Evolutionary conservation across 1,139 yeast species (phyloP), one percentile per base, ranked within the genome.

Genomic region (Yamadazyma dendronema): DNA sequence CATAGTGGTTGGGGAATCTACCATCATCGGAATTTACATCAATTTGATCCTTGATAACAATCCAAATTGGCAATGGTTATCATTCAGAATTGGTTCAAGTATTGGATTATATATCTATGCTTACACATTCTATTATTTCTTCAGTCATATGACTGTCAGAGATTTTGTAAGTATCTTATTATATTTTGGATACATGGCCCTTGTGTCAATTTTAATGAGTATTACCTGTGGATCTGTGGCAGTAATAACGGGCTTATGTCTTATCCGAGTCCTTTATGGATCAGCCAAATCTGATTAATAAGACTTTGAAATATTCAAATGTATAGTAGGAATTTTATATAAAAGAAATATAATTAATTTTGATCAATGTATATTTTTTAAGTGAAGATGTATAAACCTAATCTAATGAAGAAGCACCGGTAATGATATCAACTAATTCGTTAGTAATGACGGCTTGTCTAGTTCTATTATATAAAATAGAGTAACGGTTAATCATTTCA

Each of bases 381-480:
- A 17, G 7, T 17, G n/a, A n/a, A n/a, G n/a, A n/a, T n/a, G n/a
- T n/a, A n/a, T n/a, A n/a, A 11, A 30, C 38, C 50, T 85, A 92
- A 74, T 86, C 96, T 76, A 92, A 83, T 46, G 97, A 88, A 49
- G 97, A 87, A 62, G 97, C 98, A 88, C 98, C 98, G 61, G 98
- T 92, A 69, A 92, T 92, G 65, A 92, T 92, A 75, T 92, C 98
- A 62, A 92, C 97, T 82, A 92, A 79, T 78, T 92, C 98, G 80
- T 92, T 92, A 74, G 98, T 92, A 64, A 92, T 92, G 65, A 90
- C 98, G 58, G 98, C 98, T 80, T 92, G 98, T 84, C 98, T 90
- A 65, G 97, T 87, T 82, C 98, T 90, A 90, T 92, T 92, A 76
- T 92, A 92, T 70, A 90, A 81, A 68, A 92, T 92, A 53, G 97